Evolutionary conservation across 2,329 filamentous ascomycete genomes (phyloP), one percentile per base, ranked within the genome.

Genomic region (Monilinia aucupariae): DNA sequence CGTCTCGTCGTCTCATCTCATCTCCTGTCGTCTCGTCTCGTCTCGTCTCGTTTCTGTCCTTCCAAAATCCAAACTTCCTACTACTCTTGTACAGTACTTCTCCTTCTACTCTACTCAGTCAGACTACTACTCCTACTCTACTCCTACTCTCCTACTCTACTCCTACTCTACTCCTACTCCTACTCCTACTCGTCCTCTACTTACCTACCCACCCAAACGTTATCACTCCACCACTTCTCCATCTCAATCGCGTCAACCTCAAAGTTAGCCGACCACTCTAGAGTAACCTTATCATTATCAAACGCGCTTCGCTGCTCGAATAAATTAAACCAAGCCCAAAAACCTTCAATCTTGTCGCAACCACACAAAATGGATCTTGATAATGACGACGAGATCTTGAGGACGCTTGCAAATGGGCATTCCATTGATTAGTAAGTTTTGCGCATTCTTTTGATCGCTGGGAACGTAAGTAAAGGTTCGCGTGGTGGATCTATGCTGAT

Each of bases 381-480:
- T 66, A 58, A 49, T 51, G 82, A 82, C 66, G 80, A 83, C 59
- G 68, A 71, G 48, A 61, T 72, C 25, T 55, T 74, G 13, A 53
- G 58, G 66, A 76, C 68, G 64, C 76, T 85, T 67, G 82, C 83
- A 27, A 73, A 76, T 22, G 83, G 83, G 67, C 79, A 77, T 25
- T 69, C 76, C 22, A 80, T 86, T 66, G 80, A 85, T 70, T 80
- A 79, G 85, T 87, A 76, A 75, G 82, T 72, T 65, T 49, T 41
- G 43, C 54, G 50, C 50, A 55, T 34, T 30, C 52, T 37, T 48
- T 3, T 37, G 17, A 25, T 47, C 15, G 27, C 30, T 22, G 32
- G 54, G 8, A 58, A 25, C 34, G 39, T n/a, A 7, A 30, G 13
- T 9, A 9, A 7, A 45, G 20, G 10, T 20, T 15, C 13, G 22